Conservation (phyloP, 257 asterid species). For the Solanum ossicruentum region DNA sequence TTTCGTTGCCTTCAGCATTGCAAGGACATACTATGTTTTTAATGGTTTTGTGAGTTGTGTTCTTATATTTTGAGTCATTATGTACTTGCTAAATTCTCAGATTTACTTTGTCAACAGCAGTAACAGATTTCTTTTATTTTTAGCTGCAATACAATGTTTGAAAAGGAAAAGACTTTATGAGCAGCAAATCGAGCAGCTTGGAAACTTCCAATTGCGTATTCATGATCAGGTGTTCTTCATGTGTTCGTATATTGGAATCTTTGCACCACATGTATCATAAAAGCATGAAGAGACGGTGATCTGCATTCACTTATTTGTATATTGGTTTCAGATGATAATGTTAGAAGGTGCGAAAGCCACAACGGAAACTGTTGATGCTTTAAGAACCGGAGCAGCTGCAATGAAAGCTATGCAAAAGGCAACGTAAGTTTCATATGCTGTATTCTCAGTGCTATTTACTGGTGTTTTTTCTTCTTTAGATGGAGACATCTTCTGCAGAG, state of each 20-base stretch:
- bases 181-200: slow-evolving; percentile 75
- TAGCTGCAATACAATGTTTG: slow-evolving; percentile 83
- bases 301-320: background rate
- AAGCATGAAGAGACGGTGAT: background rate
- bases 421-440: slow-evolving; percentile 38
- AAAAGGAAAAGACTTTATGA: slow-evolving; percentile 76
- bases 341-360: slow-evolving; percentile 86
- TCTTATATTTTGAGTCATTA: background rate
- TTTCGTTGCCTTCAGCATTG: background rate
- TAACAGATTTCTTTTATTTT: background rate
- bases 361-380: slow-evolving; percentile 81
- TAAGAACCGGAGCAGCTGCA: slow-evolving; percentile 83
- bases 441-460: background rate
- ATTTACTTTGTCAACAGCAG: background rate
- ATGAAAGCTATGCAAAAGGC: slow-evolving; percentile 93
- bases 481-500: background rate
- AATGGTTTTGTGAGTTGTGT: background rate
- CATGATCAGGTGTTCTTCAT: slow-evolving; percentile 60
- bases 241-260: background rate
- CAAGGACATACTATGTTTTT: background rate
- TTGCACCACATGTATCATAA: background rate
- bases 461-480: background rate
- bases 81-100: background rate
- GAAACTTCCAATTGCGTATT: slow-evolving; percentile 75
- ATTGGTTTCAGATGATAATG: slow-evolving; percentile 57